A percentile compares a stretch with the other conserved stretches of the same genome.
phyloP scores from a whole-genome alignment of 1,284 basidiomycete species.

The Ceratobasidium sp. region DNA sequence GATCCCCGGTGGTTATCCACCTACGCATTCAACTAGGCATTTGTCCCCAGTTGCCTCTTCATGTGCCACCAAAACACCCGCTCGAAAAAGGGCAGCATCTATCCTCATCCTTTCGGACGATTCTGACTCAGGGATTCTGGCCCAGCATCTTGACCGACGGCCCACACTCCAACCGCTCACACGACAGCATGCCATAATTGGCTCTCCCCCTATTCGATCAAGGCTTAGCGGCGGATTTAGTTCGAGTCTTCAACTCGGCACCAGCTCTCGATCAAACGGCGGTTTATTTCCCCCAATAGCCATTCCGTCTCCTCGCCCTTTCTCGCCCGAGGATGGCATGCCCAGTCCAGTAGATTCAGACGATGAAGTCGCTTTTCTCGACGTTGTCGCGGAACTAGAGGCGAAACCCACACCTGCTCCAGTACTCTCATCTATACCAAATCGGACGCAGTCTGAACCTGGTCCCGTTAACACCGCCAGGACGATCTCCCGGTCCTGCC shows the following conservation, averaged over 20 bases:
- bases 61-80: background rate
- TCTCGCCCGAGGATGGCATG: constrained; percentile 15
- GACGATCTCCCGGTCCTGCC: background rate
- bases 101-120: constrained; percentile 14
- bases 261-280: constrained; percentile 3
- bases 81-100: background rate
- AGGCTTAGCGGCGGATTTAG: constrained; percentile 13
- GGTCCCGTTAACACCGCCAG: background rate
- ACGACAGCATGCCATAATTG: constrained; percentile 37
- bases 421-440: background rate
- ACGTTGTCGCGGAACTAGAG: constrained; percentile 34
- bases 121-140: background rate
- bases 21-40: constrained; percentile 3
- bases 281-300: background rate
- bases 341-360: constrained; percentile 41
- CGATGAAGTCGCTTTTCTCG: constrained; percentile 35
- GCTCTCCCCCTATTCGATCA: constrained; percentile 16
- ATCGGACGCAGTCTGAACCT: constrained; percentile 23
- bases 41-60: background rate
- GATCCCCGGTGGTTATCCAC: constrained; percentile 11
- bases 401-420: background rate
- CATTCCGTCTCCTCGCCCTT: background rate
- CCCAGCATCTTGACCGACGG: background rate
- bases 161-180: constrained; percentile 21
- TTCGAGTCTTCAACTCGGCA: background rate